Evolutionary conservation across 345 rosid genomes (phyloP), one percentile per base, ranked within the genome.

Genomic region (Pugionium cornutum): DNA sequence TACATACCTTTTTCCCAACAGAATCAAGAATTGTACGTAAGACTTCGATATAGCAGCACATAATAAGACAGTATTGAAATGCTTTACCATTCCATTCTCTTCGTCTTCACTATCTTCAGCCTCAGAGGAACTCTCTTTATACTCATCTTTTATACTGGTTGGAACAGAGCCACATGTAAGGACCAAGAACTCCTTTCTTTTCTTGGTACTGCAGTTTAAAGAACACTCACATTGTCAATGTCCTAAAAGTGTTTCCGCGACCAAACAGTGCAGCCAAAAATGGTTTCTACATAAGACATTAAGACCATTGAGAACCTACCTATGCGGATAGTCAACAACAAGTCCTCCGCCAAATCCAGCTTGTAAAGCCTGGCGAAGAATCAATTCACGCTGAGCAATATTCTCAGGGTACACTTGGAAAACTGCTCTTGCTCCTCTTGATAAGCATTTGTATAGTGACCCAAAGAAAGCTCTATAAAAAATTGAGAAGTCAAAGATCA

Each of bases 341-440:
- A 94, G 85, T 18, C 97, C 96, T 43, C 99, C 96, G 31, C 95
- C 84, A 75, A 94, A 94, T 51, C 97, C 96, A 77, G 96, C 86
- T 44, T 83, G 88, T 83, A 88, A 85, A 4, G 99, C 97, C 28
- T 83, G 83, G 57, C 78, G 77, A 74, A 94, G 73, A 70, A 94
- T 86, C 76, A 94, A 66, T 80, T 88, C 94, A 37, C 85, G 92
- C 72, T 89, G 98, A 36, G 89, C 86, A 29, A 80, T 27, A 68
- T 79, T 89, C 78, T 88, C 97, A 52, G 98, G 96, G 73, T 89
- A 92, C 58, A 92, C 78, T 77, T 88, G 98, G 73, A 89, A 86
- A 42, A 83, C 94, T 50, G 98, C 98, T 71, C 91, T 83, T 67
- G 92, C 96, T 71, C 98, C 96, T 73, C 96, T 88, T 52, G 92